Conservation (phyloP, 2,329 filamentous ascomycete species). For the Epichloe sp. region DNA sequence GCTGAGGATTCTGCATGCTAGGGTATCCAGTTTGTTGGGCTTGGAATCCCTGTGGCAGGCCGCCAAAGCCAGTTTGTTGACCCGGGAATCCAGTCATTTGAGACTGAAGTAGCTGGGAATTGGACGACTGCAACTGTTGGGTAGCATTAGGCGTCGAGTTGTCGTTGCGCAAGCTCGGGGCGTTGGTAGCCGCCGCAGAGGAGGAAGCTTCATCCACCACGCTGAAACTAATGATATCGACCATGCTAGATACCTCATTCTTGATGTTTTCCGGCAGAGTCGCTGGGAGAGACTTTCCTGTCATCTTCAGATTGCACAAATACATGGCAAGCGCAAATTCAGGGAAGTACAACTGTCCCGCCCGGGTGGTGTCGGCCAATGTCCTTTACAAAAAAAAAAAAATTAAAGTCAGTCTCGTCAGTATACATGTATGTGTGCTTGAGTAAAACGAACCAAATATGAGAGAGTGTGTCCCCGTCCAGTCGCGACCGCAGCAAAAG, state of each 20-base stretch:
- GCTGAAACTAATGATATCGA: conserved; percentile 96
- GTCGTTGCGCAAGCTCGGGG: conserved; percentile 51
- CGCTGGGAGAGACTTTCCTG: conserved; percentile 67
- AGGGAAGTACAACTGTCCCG: conserved; percentile 89
- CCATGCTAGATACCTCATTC: conserved; percentile 98
- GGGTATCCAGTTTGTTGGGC: conserved; percentile 59
- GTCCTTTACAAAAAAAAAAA: conserved; percentile 42
- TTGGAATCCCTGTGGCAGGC: conserved; percentile 47
- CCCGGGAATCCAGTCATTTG: conserved; percentile 58
- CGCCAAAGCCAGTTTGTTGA: conserved; percentile 43
- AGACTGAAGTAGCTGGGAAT: conserved; percentile 46
- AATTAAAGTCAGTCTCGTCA: neutral
- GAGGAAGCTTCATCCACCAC: conserved; percentile 58
- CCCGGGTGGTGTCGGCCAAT: conserved; percentile 87
- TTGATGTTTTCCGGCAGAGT: conserved; percentile 70
- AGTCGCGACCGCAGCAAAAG: conserved; percentile 79
- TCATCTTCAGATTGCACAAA: conserved; percentile 85
- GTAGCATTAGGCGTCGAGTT: conserved; percentile 38
- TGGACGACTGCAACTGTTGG: conserved; percentile 64
- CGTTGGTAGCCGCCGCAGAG: conserved; percentile 45
- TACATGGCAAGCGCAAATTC: conserved; percentile 99
- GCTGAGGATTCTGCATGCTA: conserved; percentile 52
- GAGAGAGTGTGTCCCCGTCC: conserved; percentile 72
- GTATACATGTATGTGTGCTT: neutral
- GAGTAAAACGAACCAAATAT: conserved; percentile 60